Evolutionary conservation across 2,329 filamentous ascomycete genomes (phyloP).

Genomic region (Cercospora sojina): DNA sequence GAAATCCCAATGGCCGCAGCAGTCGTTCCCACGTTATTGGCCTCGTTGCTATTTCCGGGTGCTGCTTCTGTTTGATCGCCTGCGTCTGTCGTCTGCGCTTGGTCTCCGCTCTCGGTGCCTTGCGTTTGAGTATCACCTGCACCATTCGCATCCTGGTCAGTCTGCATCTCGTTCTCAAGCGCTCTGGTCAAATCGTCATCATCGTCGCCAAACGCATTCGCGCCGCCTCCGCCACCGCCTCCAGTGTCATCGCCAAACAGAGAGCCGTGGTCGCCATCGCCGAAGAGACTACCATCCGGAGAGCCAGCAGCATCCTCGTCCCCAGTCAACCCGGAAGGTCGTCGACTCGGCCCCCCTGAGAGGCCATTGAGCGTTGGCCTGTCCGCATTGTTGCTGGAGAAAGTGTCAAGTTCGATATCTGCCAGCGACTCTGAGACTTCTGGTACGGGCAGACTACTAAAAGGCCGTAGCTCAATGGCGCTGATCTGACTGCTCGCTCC

Average conservation of each 20-base stretch:
- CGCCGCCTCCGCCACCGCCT: constrained; percentile 52
- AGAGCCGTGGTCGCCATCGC: constrained; percentile 68
- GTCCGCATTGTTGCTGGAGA: constrained; percentile 69
- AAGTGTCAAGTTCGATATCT: constrained; percentile 61
- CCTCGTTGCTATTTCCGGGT: neutral
- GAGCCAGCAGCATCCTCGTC: constrained; percentile 61
- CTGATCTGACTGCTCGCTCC: constrained; percentile 82
- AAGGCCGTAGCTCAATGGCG: constrained; percentile 78
- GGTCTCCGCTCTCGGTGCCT: constrained; percentile 43
- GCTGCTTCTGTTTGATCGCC: constrained; percentile 5
- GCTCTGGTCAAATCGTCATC: constrained; percentile 78
- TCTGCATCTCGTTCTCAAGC: constrained; percentile 58
- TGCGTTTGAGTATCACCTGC: constrained; percentile 45
- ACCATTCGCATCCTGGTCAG: constrained; percentile 37
- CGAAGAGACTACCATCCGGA: constrained; percentile 79
- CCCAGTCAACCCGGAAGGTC: constrained; percentile 32
- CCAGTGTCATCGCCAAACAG: constrained; percentile 73
- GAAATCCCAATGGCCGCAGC: constrained; percentile 36
- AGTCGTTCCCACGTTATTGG: neutral
- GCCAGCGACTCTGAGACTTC: constrained; percentile 65
- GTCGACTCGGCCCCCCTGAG: constrained; percentile 35
- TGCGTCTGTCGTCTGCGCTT: constrained; percentile 38
- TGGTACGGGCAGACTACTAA: constrained; percentile 72
- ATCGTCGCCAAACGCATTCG: constrained; percentile 68
- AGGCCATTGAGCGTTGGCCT: constrained; percentile 59